Evolutionary conservation across 257 asterid species (phyloP), one percentile per base, ranked within the genome.

Genomic region (Solanum pinnatisectum): DNA sequence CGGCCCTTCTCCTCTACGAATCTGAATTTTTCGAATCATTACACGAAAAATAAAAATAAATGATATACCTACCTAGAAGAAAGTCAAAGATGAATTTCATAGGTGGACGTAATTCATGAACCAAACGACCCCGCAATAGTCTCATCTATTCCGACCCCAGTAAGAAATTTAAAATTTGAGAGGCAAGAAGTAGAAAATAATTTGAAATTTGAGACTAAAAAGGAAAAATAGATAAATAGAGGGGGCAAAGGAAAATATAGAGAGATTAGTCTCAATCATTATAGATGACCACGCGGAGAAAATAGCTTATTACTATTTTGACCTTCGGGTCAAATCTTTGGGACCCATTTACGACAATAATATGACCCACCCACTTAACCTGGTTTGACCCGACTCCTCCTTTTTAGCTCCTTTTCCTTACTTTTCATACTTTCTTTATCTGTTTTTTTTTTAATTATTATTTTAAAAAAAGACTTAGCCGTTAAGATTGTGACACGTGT

Each of bases 211-310:
- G 44, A 52, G 70, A 82, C 70, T 32, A 4, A 73, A 32, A 23
- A 20, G 27, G 30, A 23, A 90, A 89, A 76, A 49, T 8, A 13
- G 4, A 63, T 72, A 86, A 92, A 42, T n/a, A 18, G 3, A 32
- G 30, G 91, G 93, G 90, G 89, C 87, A 23, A 18, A 77, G 27
- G 33, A 77, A 39, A 23, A 40, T n/a, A 85, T 56, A 14, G 3
- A 33, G 37, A 72, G 90, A 90, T 27, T 84, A 63, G 90, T 91
- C 93, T 88, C 91, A 90, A 90, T 94, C 93, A 94, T 92, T 87
- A 70, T 89, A 68, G 92, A 91, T 84, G 96, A 90, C 93, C 95
- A 92, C 94, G 95, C 94, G 95, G 92, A 88, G 89, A 92, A 90
- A 88, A 59, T 3, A 23, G 74, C 27, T 3, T 23, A 81, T 92